A percentile compares a stretch with the other conserved stretches of the same genome.
Evolutionary conservation across 1,284 basidiomycete species (phyloP).

Genomic region (Vanrija pseudolonga): DNA sequence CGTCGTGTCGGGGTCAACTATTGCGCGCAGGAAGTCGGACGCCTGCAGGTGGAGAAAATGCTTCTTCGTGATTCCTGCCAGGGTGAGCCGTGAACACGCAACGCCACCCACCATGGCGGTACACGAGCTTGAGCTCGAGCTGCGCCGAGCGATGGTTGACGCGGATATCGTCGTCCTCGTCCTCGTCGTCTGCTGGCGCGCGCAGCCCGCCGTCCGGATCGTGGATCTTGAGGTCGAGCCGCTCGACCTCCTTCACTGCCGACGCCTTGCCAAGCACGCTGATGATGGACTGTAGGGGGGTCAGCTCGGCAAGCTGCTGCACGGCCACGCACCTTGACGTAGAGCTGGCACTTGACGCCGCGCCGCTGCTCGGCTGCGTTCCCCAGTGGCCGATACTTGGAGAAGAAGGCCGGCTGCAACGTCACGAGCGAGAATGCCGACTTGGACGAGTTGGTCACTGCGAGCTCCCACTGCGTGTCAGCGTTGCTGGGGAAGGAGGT

Average conservation of each 20-base stretch:
- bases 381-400: slow-evolving; percentile 28
- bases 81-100: background rate
- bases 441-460: slow-evolving; percentile 44
- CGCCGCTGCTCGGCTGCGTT: slow-evolving; percentile 22
- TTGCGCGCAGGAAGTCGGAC: slow-evolving; percentile 40
- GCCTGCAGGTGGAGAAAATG: slow-evolving; percentile 45
- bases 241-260: slow-evolving; percentile 34
- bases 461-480: slow-evolving; percentile 38
- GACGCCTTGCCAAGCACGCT: slow-evolving; percentile 41
- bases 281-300: slow-evolving; percentile 38
- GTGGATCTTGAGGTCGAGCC: slow-evolving; percentile 41
- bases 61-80: slow-evolving; percentile 45
- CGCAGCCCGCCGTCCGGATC: slow-evolving; percentile 31
- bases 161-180: slow-evolving; percentile 10
- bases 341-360: slow-evolving; percentile 42
- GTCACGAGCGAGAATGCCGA: slow-evolving; percentile 46
- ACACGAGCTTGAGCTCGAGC: slow-evolving; percentile 39
- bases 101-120: slow-evolving; percentile 40
- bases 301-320: background rate
- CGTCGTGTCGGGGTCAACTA: slow-evolving; percentile 41
- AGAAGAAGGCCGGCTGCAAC: slow-evolving; percentile 40
- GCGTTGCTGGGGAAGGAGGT: background rate
- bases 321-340: slow-evolving; percentile 36
- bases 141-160: slow-evolving; percentile 5
- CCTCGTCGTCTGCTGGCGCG: slow-evolving; percentile 6